These are phyloP conservation scores for Saccharomyces pastorianus DNA, from an alignment of 1,139 yeast species.

Conservation along the genomic window DNA sequence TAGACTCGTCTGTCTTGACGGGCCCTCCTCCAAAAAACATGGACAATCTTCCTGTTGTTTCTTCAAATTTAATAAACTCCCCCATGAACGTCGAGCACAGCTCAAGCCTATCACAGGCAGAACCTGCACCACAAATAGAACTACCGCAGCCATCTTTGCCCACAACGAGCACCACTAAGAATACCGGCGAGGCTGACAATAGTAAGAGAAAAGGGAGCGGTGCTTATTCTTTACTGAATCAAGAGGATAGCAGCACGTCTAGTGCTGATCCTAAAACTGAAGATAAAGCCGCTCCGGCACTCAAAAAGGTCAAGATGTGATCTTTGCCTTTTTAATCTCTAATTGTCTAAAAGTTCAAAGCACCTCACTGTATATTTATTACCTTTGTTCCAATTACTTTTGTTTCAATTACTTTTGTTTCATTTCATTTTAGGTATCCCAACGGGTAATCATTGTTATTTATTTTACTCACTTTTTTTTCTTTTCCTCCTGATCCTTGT, in stretches of 20 bases:
- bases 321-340: not conserved
- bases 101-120: not conserved
- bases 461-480: not conserved
- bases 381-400: not conserved
- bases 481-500: not conserved
- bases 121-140: not conserved
- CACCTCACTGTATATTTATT: not conserved
- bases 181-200: not conserved
- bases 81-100: conserved; percentile 4
- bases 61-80: conserved; percentile 1
- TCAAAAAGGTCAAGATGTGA: not conserved
- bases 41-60: not conserved
- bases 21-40: not conserved
- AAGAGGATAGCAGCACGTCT: conserved; percentile 5
- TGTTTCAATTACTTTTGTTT: not conserved
- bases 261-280: conserved; percentile 7
- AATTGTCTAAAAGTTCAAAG: not conserved
- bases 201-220: conserved; percentile 9
- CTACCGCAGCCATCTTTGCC: not conserved
- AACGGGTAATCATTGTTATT: not conserved
- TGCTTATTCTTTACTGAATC: conserved; percentile 16
- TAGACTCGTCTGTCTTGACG: not conserved
- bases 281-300: conserved; percentile 3
- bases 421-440: not conserved
- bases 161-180: not conserved